A percentile compares a stretch with the other conserved stretches of the same genome.
These are phyloP conservation scores for Arxiozyma slooffiae DNA, from an alignment of 1,139 yeast genomes.

Conservation along the genomic window DNA sequence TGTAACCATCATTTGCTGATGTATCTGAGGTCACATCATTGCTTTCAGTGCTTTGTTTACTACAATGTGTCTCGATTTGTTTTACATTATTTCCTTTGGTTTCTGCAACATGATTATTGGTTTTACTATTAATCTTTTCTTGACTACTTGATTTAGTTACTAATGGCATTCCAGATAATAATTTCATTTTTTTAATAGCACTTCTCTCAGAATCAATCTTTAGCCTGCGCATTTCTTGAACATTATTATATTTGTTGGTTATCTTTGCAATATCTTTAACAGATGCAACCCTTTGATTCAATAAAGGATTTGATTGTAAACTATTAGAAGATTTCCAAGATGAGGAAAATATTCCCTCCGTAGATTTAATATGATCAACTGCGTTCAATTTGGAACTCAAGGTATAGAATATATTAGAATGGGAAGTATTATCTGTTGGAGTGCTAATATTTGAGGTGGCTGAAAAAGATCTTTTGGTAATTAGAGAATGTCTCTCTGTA, in stretches of 20 bases:
- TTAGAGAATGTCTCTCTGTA: background rate
- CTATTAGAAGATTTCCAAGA: constrained; percentile 15
- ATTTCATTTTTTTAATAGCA: constrained; percentile 32
- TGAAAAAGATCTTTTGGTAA: constrained; percentile 18
- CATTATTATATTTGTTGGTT: constrained; percentile 9
- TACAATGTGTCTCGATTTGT: background rate
- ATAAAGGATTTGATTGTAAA: background rate
- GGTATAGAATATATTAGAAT: constrained; percentile 30
- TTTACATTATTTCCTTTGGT: background rate
- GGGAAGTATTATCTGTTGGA: constrained; percentile 12
- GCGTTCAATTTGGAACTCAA: constrained; percentile 29
- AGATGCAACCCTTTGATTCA: background rate
- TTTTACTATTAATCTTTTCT: background rate
- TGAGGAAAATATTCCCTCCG: constrained; percentile 34
- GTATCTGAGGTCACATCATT: background rate
- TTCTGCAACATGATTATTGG: background rate
- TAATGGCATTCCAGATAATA: constrained; percentile 30
- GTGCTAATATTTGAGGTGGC: constrained; percentile 9
- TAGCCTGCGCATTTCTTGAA: constrained; percentile 26
- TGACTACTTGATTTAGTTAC: constrained; percentile 23
- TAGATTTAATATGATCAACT: constrained; percentile 21
- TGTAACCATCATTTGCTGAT: background rate
- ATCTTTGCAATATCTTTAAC: constrained; percentile 7
- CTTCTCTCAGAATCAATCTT: constrained; percentile 34
- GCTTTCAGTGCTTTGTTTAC: background rate